phyloP scores from a whole-genome alignment of 129 eudicot genomes.

The Cynara cardunculus region DNA sequence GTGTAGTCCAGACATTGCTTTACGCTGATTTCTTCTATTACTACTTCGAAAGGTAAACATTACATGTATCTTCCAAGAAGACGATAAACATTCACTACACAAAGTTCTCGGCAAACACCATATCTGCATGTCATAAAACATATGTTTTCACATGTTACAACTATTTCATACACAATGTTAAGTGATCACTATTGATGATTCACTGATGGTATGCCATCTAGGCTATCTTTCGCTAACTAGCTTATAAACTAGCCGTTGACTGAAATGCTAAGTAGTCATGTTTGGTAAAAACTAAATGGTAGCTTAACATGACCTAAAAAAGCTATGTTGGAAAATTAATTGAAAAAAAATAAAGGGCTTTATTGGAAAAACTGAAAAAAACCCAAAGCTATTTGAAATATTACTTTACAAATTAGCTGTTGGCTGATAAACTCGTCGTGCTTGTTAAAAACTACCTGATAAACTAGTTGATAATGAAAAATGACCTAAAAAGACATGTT shows the following conservation, averaged over 20 bases:
- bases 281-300: neutral
- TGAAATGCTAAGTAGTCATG: neutral
- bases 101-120: neutral
- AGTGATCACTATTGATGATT: neutral
- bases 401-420: neutral
- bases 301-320: neutral
- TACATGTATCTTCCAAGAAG: neutral
- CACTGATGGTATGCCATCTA: neutral
- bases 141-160: neutral
- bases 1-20: slow-evolving; percentile 76
- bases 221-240: neutral
- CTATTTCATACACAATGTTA: neutral
- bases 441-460: neutral
- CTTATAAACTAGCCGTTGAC: neutral
- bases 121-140: neutral
- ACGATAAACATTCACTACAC: neutral
- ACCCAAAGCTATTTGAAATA: too few relatives aligned
- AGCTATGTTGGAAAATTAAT: neutral
- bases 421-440: neutral
- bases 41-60: slow-evolving; percentile 79
- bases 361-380: neutral
- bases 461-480: too few relatives aligned
- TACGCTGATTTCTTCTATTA: slow-evolving; percentile 97
- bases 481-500: neutral
- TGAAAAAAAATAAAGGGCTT: neutral